phyloP scores from a whole-genome alignment of 441 rosid species.

The Eutrema salsugineum region DNA sequence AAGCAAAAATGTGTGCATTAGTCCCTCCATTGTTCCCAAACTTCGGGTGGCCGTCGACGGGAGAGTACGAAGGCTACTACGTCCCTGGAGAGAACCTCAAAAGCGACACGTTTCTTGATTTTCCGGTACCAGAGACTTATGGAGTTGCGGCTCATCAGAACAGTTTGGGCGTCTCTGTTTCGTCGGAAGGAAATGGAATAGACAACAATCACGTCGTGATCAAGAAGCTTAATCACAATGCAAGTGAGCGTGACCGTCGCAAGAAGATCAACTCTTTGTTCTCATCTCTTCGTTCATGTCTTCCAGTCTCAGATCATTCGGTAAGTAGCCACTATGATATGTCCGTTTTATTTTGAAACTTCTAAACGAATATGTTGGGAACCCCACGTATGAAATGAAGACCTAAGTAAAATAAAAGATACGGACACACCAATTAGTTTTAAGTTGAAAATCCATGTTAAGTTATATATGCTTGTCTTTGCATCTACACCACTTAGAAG shows the following conservation, averaged over 20 bases:
- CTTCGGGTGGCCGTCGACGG: conserved; percentile 22
- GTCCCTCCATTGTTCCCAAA: conserved; percentile 18
- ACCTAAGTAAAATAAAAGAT: no score
- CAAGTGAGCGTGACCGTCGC: conserved; percentile 62
- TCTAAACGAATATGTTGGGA: no score
- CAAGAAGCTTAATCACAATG: conserved; percentile 73
- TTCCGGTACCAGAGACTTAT: conserved; percentile 8
- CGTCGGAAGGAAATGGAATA: conserved; percentile 1
- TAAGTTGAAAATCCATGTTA: no score
- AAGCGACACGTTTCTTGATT: background rate
- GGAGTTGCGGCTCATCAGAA: background rate
- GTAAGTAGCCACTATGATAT: conserved; percentile 20
- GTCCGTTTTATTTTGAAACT: no score
- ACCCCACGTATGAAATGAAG: no score
- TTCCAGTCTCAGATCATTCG: conserved; percentile 47
- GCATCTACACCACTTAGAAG: background rate
- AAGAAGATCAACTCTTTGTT: conserved; percentile 54
- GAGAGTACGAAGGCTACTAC: conserved; percentile 10
- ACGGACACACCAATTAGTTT: no score
- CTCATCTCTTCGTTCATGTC: conserved; percentile 58
- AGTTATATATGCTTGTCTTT: background rate
- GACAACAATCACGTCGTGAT: background rate
- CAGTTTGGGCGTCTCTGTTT: background rate
- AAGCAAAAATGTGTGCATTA: conserved; percentile 27
- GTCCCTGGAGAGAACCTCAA: background rate